A percentile compares a stretch with the other conserved stretches of the same genome.
These are phyloP conservation scores for Talaromyces ruber DNA, from an alignment of 495 filamentous ascomycete species.

Conservation along the genomic window DNA sequence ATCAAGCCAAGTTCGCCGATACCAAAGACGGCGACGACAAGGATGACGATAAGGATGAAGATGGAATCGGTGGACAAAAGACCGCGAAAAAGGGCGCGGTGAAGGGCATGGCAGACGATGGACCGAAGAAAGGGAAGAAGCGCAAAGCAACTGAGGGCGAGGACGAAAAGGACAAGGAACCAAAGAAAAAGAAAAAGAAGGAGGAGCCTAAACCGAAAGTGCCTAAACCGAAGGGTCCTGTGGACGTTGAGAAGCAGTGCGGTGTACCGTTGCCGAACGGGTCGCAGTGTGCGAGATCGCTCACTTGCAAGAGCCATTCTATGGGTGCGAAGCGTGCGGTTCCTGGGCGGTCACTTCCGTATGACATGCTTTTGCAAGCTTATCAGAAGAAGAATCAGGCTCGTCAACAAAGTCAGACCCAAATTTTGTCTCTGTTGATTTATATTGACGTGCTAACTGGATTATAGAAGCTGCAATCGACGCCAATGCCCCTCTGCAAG, in stretches of 20 bases:
- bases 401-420: conserved; percentile 72
- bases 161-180: conserved; percentile 55
- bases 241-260: conserved; percentile 96
- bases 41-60: conserved; percentile 29
- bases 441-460: neutral
- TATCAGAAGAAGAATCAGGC: conserved; percentile 99
- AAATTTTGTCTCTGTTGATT: neutral
- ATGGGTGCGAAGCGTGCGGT: conserved; percentile 95
- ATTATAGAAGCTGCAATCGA: conserved; percentile 81
- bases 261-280: conserved; percentile 82
- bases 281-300: conserved; percentile 77
- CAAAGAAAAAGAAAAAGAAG: conserved; percentile 92
- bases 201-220: conserved; percentile 80
- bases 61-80: conserved; percentile 43
- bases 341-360: conserved; percentile 81
- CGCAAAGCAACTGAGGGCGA: conserved; percentile 74
- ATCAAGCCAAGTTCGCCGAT: conserved; percentile 50
- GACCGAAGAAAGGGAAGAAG: conserved; percentile 78
- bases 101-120: conserved; percentile 52
- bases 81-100: conserved; percentile 64
- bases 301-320: conserved; percentile 94
- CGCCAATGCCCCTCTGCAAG: conserved; percentile 83
- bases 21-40: conserved; percentile 54
- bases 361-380: conserved; percentile 85
- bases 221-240: conserved; percentile 86